Conservation (phyloP, 2,329 filamentous ascomycete genomes). For the Teratosphaeria gauchensis region DNA sequence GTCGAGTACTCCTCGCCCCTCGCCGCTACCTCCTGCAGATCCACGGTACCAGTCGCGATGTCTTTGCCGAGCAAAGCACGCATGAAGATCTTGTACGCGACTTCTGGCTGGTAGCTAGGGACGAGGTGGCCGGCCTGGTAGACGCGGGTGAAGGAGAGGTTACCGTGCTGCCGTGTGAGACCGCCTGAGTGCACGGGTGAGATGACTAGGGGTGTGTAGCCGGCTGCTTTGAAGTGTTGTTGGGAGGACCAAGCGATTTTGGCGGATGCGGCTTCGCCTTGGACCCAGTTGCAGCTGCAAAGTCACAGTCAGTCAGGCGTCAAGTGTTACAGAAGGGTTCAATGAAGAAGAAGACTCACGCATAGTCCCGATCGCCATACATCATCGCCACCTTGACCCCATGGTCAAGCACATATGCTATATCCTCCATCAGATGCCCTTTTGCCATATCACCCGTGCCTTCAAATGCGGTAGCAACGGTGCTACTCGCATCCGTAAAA, state of each 20-base stretch:
- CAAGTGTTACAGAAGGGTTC: background rate
- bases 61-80: slow-evolving; percentile 25
- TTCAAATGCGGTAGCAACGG: slow-evolving; percentile 34
- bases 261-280: slow-evolving; percentile 44
- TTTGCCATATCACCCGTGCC: slow-evolving; percentile 36
- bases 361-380: slow-evolving; percentile 54
- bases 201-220: slow-evolving; percentile 32
- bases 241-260: slow-evolving; percentile 38
- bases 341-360: slow-evolving; percentile 12
- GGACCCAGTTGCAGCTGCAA: slow-evolving; percentile 40
- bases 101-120: slow-evolving; percentile 28
- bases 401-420: slow-evolving; percentile 32
- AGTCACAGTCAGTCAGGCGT: background rate
- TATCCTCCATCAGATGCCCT: slow-evolving; percentile 26
- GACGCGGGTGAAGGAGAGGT: slow-evolving; percentile 35
- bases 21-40: background rate
- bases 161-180: slow-evolving; percentile 23
- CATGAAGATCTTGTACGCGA: slow-evolving; percentile 30
- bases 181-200: slow-evolving; percentile 21
- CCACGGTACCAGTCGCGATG: slow-evolving; percentile 25
- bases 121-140: slow-evolving; percentile 43
- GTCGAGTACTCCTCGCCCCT: slow-evolving; percentile 13
- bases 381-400: slow-evolving; percentile 55
- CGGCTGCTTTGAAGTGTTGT: slow-evolving; percentile 38
- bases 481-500: background rate